A percentile compares a stretch with the other conserved stretches of the same genome.
These are phyloP conservation scores for Cytospora chrysosperma DNA, from an alignment of 2,329 filamentous ascomycete genomes.

Conservation along the genomic window DNA sequence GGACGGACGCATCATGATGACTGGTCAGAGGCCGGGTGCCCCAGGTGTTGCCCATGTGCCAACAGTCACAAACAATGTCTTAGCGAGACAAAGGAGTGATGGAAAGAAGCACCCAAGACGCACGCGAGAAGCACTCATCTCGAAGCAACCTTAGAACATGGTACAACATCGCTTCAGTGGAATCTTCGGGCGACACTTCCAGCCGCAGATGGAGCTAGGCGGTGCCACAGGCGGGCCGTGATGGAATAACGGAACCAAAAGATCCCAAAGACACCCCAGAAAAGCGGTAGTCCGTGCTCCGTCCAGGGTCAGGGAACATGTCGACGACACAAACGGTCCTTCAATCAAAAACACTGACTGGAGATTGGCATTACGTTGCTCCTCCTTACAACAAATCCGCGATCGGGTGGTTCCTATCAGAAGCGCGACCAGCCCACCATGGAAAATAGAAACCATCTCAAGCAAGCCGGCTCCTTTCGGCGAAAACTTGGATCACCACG, in stretches of 20 bases:
- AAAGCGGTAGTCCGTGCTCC: not conserved
- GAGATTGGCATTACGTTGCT: not conserved
- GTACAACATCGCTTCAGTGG: not conserved
- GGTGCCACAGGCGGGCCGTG: slow-evolving; percentile 9
- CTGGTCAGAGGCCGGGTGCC: not conserved
- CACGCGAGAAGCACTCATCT: too few species aligned
- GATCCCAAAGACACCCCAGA: not conserved
- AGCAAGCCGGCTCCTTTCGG: slow-evolving; percentile 2
- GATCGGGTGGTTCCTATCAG: not conserved
- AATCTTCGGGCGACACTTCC: not conserved
- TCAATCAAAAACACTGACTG: not conserved
- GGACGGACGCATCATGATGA: not conserved
- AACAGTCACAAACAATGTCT: not conserved
- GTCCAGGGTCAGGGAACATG: not conserved
- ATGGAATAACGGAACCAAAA: not conserved
- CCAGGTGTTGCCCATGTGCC: not conserved
- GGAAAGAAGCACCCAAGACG: not conserved
- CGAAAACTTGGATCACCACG: not conserved
- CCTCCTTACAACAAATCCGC: not conserved
- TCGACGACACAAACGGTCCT: not conserved
- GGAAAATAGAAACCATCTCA: not conserved
- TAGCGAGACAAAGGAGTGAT: not conserved
- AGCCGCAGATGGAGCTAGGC: not conserved
- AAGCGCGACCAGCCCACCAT: not conserved
- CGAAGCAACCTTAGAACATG: not conserved